Conservation (phyloP, 1,139 yeast species). For the Scheffersomyces titani region DNA sequence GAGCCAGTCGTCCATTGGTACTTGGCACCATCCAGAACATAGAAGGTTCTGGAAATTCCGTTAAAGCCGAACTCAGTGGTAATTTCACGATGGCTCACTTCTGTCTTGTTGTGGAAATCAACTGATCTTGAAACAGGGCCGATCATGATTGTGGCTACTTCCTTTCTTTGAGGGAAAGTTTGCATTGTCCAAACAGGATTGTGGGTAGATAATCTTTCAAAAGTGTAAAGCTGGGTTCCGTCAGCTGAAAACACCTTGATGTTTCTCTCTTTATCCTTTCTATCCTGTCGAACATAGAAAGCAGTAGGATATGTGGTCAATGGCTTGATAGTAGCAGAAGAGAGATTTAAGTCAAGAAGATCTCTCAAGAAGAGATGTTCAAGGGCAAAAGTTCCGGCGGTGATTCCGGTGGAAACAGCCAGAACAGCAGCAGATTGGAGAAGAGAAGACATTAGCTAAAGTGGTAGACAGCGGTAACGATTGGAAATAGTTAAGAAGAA, state of each 20-base stretch:
- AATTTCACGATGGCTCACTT: conserved; percentile 46
- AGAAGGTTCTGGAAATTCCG: conserved; percentile 44
- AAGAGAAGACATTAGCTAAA: conserved; percentile 17
- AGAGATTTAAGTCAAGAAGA: conserved; percentile 33
- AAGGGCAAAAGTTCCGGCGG: conserved; percentile 39
- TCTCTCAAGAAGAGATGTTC: conserved; percentile 40
- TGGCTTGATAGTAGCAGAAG: conserved; percentile 40
- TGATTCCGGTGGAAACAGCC: conserved; percentile 35
- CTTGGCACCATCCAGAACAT: conserved; percentile 51
- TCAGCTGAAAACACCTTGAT: conserved; percentile 50
- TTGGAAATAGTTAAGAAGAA: neutral
- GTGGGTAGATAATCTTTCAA: conserved; percentile 52
- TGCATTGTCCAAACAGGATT: conserved; percentile 56
- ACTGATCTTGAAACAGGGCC: conserved; percentile 48
- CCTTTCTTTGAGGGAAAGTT: conserved; percentile 45
- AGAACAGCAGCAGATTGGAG: conserved; percentile 48
- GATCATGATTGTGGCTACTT: conserved; percentile 53
- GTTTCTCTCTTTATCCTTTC: conserved; percentile 43
- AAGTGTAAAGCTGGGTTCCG: conserved; percentile 45
- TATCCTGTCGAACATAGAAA: conserved; percentile 49
- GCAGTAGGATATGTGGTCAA: conserved; percentile 40
- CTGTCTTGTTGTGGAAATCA: conserved; percentile 51
- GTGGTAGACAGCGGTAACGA: neutral
- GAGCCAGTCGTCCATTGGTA: conserved; percentile 58
- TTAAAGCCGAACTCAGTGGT: conserved; percentile 31